Conservation (phyloP, 2,329 filamentous ascomycete genomes). For the Trichophyton benhamiae region DNA sequence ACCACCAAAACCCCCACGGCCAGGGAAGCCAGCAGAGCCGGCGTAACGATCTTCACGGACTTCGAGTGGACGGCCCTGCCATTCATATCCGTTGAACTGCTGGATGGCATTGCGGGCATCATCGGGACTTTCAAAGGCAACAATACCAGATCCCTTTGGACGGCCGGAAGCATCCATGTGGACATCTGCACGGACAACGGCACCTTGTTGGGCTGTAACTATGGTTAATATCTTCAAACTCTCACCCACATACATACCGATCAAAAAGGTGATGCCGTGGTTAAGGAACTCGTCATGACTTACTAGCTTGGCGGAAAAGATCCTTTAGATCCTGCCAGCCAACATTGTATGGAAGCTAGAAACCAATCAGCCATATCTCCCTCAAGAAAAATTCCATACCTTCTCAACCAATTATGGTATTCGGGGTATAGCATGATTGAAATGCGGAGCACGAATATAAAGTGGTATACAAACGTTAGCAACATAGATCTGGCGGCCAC, state of each 20-base stretch:
- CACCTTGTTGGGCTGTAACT: constrained; percentile 44
- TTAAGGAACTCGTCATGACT: constrained; percentile 30
- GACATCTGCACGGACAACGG: constrained; percentile 88
- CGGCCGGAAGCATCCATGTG: constrained; percentile 83
- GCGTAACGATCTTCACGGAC: constrained; percentile 95
- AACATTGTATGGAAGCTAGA: constrained; percentile 86
- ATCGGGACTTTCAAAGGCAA: constrained; percentile 88
- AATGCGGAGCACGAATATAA: constrained; percentile 8
- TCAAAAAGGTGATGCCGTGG: background rate
- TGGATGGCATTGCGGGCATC: constrained; percentile 92
- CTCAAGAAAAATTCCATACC: background rate
- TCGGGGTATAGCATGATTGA: background rate
- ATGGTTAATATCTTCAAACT: constrained; percentile 22
- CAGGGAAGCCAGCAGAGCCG: constrained; percentile 29
- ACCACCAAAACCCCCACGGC: constrained; percentile 32
- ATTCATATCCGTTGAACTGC: constrained; percentile 97
- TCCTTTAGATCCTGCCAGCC: constrained; percentile 99
- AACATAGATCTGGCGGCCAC: constrained; percentile 86
- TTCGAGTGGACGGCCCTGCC: constrained; percentile 86
- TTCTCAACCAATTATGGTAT: background rate
- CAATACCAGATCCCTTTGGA: constrained; percentile 92
- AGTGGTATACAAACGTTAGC: constrained; percentile 73
- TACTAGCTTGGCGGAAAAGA: constrained; percentile 94
- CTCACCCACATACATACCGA: background rate
- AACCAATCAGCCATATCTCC: constrained; percentile 26